Conservation (phyloP, 106 monocot genomes). For the Iris macrosiphon region DNA sequence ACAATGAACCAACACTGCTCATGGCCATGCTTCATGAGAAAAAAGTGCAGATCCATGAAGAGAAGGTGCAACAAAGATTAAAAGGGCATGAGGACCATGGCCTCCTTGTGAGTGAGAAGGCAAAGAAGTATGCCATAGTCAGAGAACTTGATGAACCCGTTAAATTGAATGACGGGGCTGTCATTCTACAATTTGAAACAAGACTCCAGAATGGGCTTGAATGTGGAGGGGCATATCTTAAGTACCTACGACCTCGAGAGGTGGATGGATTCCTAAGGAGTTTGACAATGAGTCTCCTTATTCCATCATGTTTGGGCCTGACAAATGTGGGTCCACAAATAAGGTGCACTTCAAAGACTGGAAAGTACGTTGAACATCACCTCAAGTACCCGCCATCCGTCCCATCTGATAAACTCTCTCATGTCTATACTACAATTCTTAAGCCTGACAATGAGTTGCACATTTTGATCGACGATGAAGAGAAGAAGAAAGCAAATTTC, state of each 20-base stretch:
- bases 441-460: slow-evolving; percentile 59
- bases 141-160: slow-evolving; percentile 55
- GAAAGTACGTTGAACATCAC: slow-evolving; percentile 50
- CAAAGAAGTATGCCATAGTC: slow-evolving; percentile 73
- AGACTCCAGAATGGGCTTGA: slow-evolving; percentile 79
- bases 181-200: slow-evolving; percentile 63
- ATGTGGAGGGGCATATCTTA: slow-evolving; percentile 85
- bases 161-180: slow-evolving; percentile 42
- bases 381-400: slow-evolving; percentile 56
- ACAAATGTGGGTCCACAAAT: slow-evolving; percentile 60
- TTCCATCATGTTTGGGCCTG: slow-evolving; percentile 86
- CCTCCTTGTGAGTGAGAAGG: slow-evolving; percentile 73
- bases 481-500: slow-evolving; percentile 72
- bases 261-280: slow-evolving; percentile 62
- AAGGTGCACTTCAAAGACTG: slow-evolving; percentile 65
- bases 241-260: slow-evolving; percentile 68
- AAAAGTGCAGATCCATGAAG: too few species aligned
- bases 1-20: too few species aligned
- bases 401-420: slow-evolving; percentile 50
- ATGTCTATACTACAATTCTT: slow-evolving; percentile 75
- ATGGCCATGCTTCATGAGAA: too few species aligned
- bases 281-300: slow-evolving; percentile 81
- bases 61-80: too few species aligned
- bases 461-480: slow-evolving; percentile 75
- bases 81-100: slow-evolving; percentile 82